Base-by-base conservation (phyloP, 176 grass and related monocot species). In the Oryza nivara region DNA sequence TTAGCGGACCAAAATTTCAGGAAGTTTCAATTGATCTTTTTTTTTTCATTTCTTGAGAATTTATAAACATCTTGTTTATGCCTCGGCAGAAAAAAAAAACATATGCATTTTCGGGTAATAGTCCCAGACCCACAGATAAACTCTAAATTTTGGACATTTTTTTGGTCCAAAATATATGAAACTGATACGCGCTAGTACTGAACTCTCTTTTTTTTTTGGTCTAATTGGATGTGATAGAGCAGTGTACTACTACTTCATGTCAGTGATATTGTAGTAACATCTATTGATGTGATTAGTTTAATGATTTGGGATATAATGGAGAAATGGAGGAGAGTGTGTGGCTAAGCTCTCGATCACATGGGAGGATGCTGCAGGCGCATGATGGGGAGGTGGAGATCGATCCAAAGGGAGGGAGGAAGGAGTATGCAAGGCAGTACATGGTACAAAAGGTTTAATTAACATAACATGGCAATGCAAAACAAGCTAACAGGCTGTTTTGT, bases 391-490 rank as follows among this genome's bases (percentile, higher is more conserved):
- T 34, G 80, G 75, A n/a, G 12, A 52, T 44, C 43, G 49, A 73
- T 88, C 68, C 54, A 79, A 79, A 67, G 72, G 15, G 13, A 41
- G 48, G 40, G 30, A 32, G 64, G 44, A 26, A 26, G 26, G 25
- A 44, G 44, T 51, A 54, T 26, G 81, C 56, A 34, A 23, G 46
- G 13, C 17, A 38, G 65, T 48, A 72, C 14, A 71, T 7, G 64
- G 19, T 5, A 36, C 7, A 17, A 80, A 86, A n/a, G 30, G 3
- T 49, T 14, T 35, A 25, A 65, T 61, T 36, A 36, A 22, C 46
- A 36, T 73, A 88, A 75, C 81, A 88, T 84, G 87, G 40, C n/a
- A 58, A 61, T 52, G 76, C 71, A 64, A 41, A 84, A 58, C 48
- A 75, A 80, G 15, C 25, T 40, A 4, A 68, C 82, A 84, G 76